Evolutionary conservation across 208 protist species (phyloP), one percentile per base, ranked within the genome.

Genomic region (Trypanosoma caninum): DNA sequence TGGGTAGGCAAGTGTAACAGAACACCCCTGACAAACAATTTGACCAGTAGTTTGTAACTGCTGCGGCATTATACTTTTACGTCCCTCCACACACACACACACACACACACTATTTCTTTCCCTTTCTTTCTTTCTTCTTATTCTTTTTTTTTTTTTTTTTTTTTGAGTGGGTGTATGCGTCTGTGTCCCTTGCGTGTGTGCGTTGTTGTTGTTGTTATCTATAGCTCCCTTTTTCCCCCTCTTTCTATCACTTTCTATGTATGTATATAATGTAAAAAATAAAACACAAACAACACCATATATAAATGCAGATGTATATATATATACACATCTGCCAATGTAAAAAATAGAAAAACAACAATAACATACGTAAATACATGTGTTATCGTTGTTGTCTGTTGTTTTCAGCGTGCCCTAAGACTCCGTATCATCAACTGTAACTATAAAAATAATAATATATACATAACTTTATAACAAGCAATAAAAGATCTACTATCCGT

Each of bases 1-100:
- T 23, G 87, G 87, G 73, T 89, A 94, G 11, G 87, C 87, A 2
- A 91, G 75, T 27, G 84, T 89, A 13, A 88, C 82, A 30, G 80
- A 73, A 64, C 84, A 94, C 16, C 84, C 80, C 40, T 78, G 64
- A 72, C 83, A 93, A 38, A 66, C 81, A 57, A 93, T 89, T 61
- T 91, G 80, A 20, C 87, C 84, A 3, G 84, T 89, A 4, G 78
- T 79, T 63, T 90, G 83, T 9, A 72, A 61, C 42, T 77, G 66
- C 55, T 76, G 75, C 7, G 80, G 78, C 80, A 89, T 89, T n/a
- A n/a, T n/a, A n/a, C n/a, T n/a, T n/a, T n/a, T n/a, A n/a, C n/a
- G n/a, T n/a, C n/a, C n/a, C n/a, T n/a, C n/a, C n/a, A n/a, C n/a
- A n/a, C n/a, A 0, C 9, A 9, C 6, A 50, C 18, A 27, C 44